Base-by-base conservation (phyloP, 2,329 filamentous ascomycete species). In the Epichloe baconii region DNA sequence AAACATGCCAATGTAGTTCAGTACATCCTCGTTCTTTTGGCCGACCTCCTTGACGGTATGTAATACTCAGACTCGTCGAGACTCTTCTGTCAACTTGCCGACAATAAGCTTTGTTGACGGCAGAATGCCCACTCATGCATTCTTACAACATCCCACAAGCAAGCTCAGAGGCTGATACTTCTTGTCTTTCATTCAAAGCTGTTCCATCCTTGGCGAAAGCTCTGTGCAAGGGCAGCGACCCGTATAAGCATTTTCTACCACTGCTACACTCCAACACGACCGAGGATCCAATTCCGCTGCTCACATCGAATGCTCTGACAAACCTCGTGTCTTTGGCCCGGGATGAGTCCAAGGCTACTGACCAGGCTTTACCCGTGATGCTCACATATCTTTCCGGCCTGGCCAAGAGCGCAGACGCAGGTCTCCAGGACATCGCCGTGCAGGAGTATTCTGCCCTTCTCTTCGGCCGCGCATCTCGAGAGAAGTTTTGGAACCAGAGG, bases 391-490 rank as follows among this genome's bases (percentile, higher is more conserved):
- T 97, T 34, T 86, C 89, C 7, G 82, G 82, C 49, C 75, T 97
- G 51, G 83, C 86, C 53, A 89, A 89, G 73, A 88, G 83, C 64
- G 79, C 86, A 42, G 93, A 98, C 68, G 85, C 87, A 51, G 88
- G 88, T 40, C 77, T 95, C 52, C 93, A 98, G 69, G 93, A 98
- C 64, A 95, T 97, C 63, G 91, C 89, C 26, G 89, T 97, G 12
- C 87, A 93, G 62, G 82, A 91, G 64, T 94, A 91, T 69, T 96
- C 93, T 37, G 77, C 86, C 19, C 74, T 98, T 35, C 75, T 98
- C 35, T 83, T 88, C 54, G 87, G 83, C 40, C 79, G 75, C 54
- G 80, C 80, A 52, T 80, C 89, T 3, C 80, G 93, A 56, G 76
- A 83, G 58, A 76, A 93, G 51, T 97, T 97, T 71, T 98, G 93